Evolutionary conservation across 257 asterid species (phyloP), one percentile per base, ranked within the genome.

Genomic region (Coffea eugenioides): DNA sequence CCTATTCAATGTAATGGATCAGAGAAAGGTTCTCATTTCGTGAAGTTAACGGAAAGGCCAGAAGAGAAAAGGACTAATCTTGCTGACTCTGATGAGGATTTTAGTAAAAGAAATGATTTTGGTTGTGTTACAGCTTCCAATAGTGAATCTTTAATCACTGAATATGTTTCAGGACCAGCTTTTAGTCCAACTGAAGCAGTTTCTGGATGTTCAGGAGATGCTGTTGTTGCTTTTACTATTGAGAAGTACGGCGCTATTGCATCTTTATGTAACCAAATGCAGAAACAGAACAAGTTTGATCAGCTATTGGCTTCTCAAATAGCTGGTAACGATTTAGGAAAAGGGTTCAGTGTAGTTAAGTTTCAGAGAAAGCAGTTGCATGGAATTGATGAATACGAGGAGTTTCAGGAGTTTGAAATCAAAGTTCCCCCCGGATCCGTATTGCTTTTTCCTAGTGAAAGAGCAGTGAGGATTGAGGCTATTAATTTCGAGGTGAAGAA

Each of bases 371-470:
- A 80, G 88, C 75, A 43, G 43, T 56, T 80, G 77, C 84, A 82
- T 77, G 89, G 85, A 64, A 67, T 76, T 73, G 39, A 52, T 6
- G 88, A 43, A 31, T 25, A 76, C 48, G 82, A 86, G 79, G 96
- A 90, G 66, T 41, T 66, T 43, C 84, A 90, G 84, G 97, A 93
- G 86, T 95, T 89, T 76, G 91, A 87, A 73, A 27, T 91, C 41
- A 31, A 59, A 15, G 82, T 95, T 74, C 92, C 92, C 56, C 67
- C 81, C 6, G 97, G 98, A 49, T 93, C 97, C 27, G 97, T 89
- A 68, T 90, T 93, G 45, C 81, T 95, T 61, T 95, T 92, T 77
- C 99, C 99, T 0, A 92, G 96, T 56, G 96, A 92, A 79, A 73
- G 81, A 16, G 84, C 97, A 8, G 80, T 91, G 18, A 85, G 86